phyloP scores from a whole-genome alignment of 768 basidiomycete species.

The Suillus sp. region DNA sequence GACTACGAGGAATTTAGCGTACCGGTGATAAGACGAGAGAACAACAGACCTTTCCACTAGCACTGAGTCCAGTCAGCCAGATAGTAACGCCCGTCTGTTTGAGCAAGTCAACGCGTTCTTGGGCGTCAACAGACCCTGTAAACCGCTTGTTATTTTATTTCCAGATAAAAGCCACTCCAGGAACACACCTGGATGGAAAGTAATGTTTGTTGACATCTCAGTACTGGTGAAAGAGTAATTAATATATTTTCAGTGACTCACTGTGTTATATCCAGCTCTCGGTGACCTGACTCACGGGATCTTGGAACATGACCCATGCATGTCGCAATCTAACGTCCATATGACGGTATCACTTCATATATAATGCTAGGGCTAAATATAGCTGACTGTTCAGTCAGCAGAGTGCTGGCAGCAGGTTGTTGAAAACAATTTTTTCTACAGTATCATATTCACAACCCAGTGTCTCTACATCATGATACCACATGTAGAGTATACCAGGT shows the following conservation, averaged over 20 bases:
- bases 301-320: background rate
- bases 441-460: background rate
- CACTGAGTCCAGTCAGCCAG: slow-evolving; percentile 96
- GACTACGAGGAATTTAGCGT: slow-evolving; percentile 53
- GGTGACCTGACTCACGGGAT: background rate
- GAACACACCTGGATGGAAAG: slow-evolving; percentile 65
- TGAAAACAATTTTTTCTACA: background rate
- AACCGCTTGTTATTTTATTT: slow-evolving; percentile 11
- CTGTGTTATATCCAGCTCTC: background rate
- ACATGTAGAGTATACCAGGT: background rate
- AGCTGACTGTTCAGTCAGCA: background rate
- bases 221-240: background rate
- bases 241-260: background rate
- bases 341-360: background rate
- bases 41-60: slow-evolving; percentile 81
- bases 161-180: background rate
- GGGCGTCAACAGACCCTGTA: slow-evolving; percentile 67
- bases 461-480: background rate
- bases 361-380: background rate
- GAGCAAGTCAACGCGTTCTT: slow-evolving; percentile 69
- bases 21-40: background rate
- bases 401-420: background rate
- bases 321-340: background rate
- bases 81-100: slow-evolving; percentile 87
- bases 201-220: slow-evolving; percentile 52